Base-by-base conservation (phyloP, 768 basidiomycete species). In the Mycena vitilis region DNA sequence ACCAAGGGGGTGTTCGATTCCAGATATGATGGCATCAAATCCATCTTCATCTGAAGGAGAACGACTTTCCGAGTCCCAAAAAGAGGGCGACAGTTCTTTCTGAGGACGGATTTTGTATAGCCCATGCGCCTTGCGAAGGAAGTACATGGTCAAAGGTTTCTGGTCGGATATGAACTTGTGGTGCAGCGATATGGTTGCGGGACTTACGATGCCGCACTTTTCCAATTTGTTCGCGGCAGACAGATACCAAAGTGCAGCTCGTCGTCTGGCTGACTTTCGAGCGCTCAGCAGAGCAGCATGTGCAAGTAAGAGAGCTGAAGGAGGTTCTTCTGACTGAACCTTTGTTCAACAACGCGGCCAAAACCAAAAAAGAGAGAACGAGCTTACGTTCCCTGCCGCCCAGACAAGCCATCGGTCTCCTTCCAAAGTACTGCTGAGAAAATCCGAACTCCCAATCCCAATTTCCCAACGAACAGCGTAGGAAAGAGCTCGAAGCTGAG, bases 141-240 rank as follows among this genome's bases (percentile, higher is more conserved):
- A 92, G 75, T 92, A 88, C 85, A 93, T 90, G 2, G 94, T 95
- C 62, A 95, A 75, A 0, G 93, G 89, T 92, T 94, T 95, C 94
- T 95, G 49, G 65, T 54, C 20, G 30, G 55, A 37, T 68, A 20
- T 62, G 22, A 71, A 45, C 52, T 40, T 57, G 45, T 42, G 37
- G 66, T 38, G 3, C 16, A 4, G 25, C 30, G 38, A n/a, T 38
- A 7, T 55, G 40, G 58, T 15, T 22, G 42, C 42, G 53, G n/a
- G 68, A 84, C 93, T 71, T 69, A 95, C 94, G 71, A 94, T 90
- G 23, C 94, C 94, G 71, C 90, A 91, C 79, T 93, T 95, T 76
- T 95, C 94, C 37, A 95, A 79, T 66, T 88, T 82, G 65, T 87
- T 92, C 0, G 94, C 94, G 51, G 94, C 91, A 60, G 85, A 82